Percentiles rank a stretch among this genome's conserved stretches.
Conservation (phyloP, 805 yeast species). For the Wickerhamiella siamensis region DNA sequence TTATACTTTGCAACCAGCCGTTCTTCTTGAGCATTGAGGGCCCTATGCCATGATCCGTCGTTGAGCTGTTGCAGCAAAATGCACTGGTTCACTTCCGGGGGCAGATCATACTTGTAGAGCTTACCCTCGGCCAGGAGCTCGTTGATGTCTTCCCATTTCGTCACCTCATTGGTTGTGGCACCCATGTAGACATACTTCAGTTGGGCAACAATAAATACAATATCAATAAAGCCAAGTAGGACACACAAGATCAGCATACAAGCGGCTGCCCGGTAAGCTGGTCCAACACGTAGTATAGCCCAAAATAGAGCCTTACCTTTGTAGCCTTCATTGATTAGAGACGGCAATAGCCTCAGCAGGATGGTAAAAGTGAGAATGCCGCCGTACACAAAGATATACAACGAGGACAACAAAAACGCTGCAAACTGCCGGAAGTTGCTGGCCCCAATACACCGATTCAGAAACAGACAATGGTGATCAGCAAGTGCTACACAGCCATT, state of each 20-base stretch:
- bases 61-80: slow-evolving; percentile 19
- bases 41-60: slow-evolving; percentile 19
- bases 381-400: slow-evolving; percentile 33
- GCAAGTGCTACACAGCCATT: slow-evolving; percentile 32
- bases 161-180: slow-evolving; percentile 60
- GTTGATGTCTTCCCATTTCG: slow-evolving; percentile 56
- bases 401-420: slow-evolving; percentile 38
- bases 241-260: slow-evolving; percentile 33
- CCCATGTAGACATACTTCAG: slow-evolving; percentile 43
- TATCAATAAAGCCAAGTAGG: slow-evolving; percentile 31
- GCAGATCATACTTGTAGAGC: slow-evolving; percentile 23
- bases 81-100: slow-evolving; percentile 12
- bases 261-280: slow-evolving; percentile 13
- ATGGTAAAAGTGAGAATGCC: slow-evolving; percentile 21
- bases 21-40: slow-evolving; percentile 19
- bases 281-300: slow-evolving; percentile 8
- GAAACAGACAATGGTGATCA: slow-evolving; percentile 54
- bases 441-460: slow-evolving; percentile 46
- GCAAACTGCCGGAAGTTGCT: slow-evolving; percentile 50
- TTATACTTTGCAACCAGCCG: slow-evolving; percentile 14
- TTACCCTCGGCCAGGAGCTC: slow-evolving; percentile 32
- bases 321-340: background rate
- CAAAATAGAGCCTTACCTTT: slow-evolving; percentile 8
- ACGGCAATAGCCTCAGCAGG: slow-evolving; percentile 2
- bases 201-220: slow-evolving; percentile 34